These are phyloP conservation scores for Umbelopsis sp. DNA, from an alignment of 192 early-diverging fungal species.

Conservation along the genomic window DNA sequence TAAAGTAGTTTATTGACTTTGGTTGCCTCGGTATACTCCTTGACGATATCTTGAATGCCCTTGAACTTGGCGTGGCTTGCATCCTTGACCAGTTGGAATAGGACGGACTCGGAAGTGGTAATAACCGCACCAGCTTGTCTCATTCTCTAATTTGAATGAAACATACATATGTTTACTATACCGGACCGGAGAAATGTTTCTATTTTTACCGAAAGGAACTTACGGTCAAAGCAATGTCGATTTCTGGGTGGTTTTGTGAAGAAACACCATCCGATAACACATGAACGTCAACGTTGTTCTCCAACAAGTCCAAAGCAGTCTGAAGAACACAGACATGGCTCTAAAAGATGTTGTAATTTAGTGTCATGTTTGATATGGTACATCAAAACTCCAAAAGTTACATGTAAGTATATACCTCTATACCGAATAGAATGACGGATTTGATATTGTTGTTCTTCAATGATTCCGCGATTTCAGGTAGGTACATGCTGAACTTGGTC, in stretches of 20 bases:
- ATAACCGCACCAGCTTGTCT: conserved; percentile 73
- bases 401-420: conserved; percentile 68
- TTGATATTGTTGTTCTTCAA: conserved; percentile 54
- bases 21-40: conserved; percentile 75
- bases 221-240: conserved; percentile 77
- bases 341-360: conserved; percentile 32
- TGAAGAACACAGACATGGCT: conserved; percentile 95
- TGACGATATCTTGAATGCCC: conserved; percentile 77
- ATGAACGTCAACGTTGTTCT: conserved; percentile 76
- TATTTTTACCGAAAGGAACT: conserved; percentile 26
- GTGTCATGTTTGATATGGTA: not conserved
- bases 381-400: not conserved
- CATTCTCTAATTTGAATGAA: conserved; percentile 45
- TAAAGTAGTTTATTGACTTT: conserved; percentile 62
- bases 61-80: conserved; percentile 74
- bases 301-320: conserved; percentile 88
- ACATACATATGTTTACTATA: no score
- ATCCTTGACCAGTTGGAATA: conserved; percentile 74
- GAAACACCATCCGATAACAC: conserved; percentile 94
- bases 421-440: conserved; percentile 86
- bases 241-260: conserved; percentile 82
- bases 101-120: conserved; percentile 71
- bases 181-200: not conserved
- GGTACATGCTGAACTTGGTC: conserved; percentile 89
- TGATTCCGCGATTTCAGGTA: conserved; percentile 57